Base-by-base conservation (phyloP, 805 yeast species). In the Metschnikowia arizonensis region DNA sequence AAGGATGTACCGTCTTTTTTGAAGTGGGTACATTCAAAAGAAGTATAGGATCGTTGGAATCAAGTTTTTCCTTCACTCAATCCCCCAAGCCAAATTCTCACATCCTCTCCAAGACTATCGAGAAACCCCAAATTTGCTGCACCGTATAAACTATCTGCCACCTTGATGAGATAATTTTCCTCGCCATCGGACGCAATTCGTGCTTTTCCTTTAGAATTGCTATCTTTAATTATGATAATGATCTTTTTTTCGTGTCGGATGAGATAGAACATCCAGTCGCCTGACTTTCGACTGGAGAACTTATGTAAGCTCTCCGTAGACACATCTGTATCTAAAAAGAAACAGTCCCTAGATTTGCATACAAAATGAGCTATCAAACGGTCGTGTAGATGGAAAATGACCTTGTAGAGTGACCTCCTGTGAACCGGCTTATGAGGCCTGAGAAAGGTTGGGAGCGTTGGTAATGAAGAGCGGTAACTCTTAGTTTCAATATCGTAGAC, bases 241-340 rank as follows among this genome's bases (percentile, higher is more conserved):
- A 55, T 59, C 44, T 62, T 64, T 3, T 53, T 53, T 23, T 60
- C 56, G 44, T 61, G 55, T 33, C 59, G 59, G 35, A 69, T 54
- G 46, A 63, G 65, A 52, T 71, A 71, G 48, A 71, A 64, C 64
- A 70, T 64, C 75, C 75, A 70, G 55, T 68, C 73, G 45, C 62
- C 69, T 25, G 47, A 49, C 42, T 61, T 65, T 45, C 64, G 65
- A 47, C 64, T 61, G 33, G 65, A 65, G 50, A 69, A 70, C 46
- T 71, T 71, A 53, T 71, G 73, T 39, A 70, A 64, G 50, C 61
- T 68, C 50, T 71, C 76, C 18, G 57, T 50, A 36, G 62, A 50
- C 5, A 50, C 38, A 32, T 53, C 50, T 3, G 49, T 44, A 0
- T 46, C 46, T 15, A 47, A 45, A 46, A 68, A 68, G 15, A 62